Evolutionary conservation across 2,329 filamentous ascomycete species (phyloP).

Genomic region (Penicillium sp.): DNA sequence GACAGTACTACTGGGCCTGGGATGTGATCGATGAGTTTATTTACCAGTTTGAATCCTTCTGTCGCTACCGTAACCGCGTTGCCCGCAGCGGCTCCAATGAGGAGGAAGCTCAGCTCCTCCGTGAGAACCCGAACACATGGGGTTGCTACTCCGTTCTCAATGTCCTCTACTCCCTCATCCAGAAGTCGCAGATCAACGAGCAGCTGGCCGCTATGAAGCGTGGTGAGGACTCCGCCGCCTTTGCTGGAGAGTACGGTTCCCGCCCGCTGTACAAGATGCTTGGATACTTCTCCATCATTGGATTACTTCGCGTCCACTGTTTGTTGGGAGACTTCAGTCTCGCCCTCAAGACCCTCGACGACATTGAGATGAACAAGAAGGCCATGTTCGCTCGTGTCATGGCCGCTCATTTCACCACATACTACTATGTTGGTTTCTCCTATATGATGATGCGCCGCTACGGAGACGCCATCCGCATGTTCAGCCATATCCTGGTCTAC

Average conservation of each 20-base stretch:
- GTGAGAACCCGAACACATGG: slow-evolving; percentile 98
- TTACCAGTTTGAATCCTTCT: slow-evolving; percentile 99
- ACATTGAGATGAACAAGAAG: slow-evolving; percentile 99
- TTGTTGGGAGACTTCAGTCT: slow-evolving; percentile 97
- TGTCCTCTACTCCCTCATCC: slow-evolving; percentile 98
- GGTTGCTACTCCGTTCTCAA: slow-evolving; percentile 99
- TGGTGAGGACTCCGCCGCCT: slow-evolving; percentile 83
- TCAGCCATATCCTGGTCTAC: slow-evolving; percentile 99
- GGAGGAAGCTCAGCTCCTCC: slow-evolving; percentile 88
- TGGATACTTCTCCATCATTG: slow-evolving; percentile 99
- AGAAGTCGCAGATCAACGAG: slow-evolving; percentile 97
- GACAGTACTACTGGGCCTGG: slow-evolving; percentile 98
- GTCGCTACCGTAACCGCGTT: slow-evolving; percentile 90
- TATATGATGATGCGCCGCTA: slow-evolving; percentile 99
- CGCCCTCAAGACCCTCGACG: slow-evolving; percentile 96
- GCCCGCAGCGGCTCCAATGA: slow-evolving; percentile 81
- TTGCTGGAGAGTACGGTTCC: slow-evolving; percentile 93
- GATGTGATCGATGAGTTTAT: slow-evolving; percentile 99
- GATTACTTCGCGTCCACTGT: slow-evolving; percentile 92
- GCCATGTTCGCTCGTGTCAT: slow-evolving; percentile 99
- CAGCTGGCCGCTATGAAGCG: slow-evolving; percentile 94
- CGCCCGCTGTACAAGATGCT: slow-evolving; percentile 97
- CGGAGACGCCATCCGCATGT: slow-evolving; percentile 98
- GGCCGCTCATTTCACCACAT: slow-evolving; percentile 99
- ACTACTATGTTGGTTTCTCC: slow-evolving; percentile 99